Evolutionary conservation across 208 protist genomes (phyloP).

Genomic region (Leishmania mexicana): DNA sequence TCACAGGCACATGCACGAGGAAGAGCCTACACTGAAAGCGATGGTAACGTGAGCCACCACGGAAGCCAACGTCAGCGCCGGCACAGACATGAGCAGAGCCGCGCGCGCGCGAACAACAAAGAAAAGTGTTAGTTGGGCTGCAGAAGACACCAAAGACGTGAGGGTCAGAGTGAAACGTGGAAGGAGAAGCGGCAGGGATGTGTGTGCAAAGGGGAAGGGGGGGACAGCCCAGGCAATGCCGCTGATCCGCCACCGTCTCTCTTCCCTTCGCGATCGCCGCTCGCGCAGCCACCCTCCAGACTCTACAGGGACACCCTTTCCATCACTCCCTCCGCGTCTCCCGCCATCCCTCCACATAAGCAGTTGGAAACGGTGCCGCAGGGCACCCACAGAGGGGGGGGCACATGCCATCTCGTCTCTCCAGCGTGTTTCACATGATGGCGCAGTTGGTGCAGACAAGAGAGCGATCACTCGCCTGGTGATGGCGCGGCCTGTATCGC

Average conservation of each 20-base stretch:
- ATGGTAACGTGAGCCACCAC: not conserved
- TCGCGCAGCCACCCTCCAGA: not conserved
- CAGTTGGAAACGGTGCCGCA: not conserved
- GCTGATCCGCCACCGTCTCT: not conserved
- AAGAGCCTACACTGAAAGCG: not conserved
- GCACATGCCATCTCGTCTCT: not conserved
- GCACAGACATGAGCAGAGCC: not conserved
- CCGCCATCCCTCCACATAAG: conserved; percentile 25
- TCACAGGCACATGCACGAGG: not conserved
- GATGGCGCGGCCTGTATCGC: conserved; percentile 81
- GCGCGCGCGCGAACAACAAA: not conserved
- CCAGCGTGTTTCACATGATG: conserved; percentile 47
- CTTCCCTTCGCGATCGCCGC: not conserved
- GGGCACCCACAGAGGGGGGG: not conserved
- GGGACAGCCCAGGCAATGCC: not conserved
- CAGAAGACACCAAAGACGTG: not conserved
- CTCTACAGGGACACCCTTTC: not conserved
- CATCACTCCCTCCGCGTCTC: not conserved
- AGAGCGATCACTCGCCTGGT: conserved; percentile 26
- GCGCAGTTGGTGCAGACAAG: conserved; percentile 51
- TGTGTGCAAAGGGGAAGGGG: not conserved
- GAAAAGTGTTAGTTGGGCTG: not conserved
- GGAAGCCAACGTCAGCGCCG: not conserved
- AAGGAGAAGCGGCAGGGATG: not conserved
- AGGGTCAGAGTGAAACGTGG: not conserved